These are phyloP conservation scores for Fraxinus xanthoxyloides DNA, from an alignment of 305 asterid species.

Conservation along the genomic window DNA sequence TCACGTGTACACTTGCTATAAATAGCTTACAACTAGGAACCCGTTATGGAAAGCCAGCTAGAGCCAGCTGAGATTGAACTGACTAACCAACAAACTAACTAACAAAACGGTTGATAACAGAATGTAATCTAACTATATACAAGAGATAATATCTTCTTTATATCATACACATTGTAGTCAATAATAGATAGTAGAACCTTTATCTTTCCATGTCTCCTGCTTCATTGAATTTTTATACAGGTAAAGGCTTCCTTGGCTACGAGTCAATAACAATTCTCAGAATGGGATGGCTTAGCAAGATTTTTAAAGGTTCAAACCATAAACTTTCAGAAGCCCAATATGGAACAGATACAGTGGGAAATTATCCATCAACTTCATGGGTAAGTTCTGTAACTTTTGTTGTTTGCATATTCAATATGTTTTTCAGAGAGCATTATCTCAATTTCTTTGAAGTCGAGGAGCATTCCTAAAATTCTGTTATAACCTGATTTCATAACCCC, in stretches of 20 bases:
- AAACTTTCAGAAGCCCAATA: conserved; percentile 61
- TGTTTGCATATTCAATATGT: conserved; percentile 1
- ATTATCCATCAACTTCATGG: conserved; percentile 61
- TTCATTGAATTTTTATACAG: conserved; percentile 31
- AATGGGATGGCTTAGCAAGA: conserved; percentile 95
- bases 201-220: conserved; percentile 9
- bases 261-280: conserved; percentile 27
- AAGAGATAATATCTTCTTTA: background rate
- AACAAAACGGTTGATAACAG: background rate
- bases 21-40: background rate
- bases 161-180: background rate
- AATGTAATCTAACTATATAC: background rate
- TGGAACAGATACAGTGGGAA: conserved; percentile 51
- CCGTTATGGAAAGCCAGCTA: background rate
- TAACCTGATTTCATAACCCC: background rate
- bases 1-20: background rate
- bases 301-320: conserved; percentile 69
- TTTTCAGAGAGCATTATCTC: conserved; percentile 2
- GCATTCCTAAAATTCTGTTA: background rate
- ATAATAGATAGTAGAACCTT: background rate
- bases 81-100: background rate
- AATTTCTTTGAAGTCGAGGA: background rate
- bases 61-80: background rate
- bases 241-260: conserved; percentile 34
- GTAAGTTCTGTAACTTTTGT: conserved; percentile 36